Conservation (phyloP, 495 filamentous ascomycete species). For the Aspergillus cristatus region DNA sequence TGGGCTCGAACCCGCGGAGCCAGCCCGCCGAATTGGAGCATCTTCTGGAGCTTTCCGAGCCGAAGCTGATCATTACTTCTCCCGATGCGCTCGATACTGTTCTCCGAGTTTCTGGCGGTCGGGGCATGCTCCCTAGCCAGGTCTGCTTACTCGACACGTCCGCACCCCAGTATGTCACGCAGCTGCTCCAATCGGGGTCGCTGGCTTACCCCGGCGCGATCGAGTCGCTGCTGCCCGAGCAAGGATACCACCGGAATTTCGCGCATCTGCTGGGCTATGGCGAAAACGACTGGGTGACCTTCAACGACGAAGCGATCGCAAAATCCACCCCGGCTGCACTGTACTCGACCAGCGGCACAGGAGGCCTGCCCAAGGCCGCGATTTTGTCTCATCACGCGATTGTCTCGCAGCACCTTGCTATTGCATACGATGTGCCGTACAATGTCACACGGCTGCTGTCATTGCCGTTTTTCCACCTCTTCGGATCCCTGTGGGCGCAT, state of each 20-base stretch:
- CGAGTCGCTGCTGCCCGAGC: constrained; percentile 11
- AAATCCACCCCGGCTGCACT: constrained; percentile 42
- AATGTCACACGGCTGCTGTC: constrained; percentile 43
- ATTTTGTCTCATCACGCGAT: constrained; percentile 43
- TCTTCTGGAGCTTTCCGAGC: constrained; percentile 18
- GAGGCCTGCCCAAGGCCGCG: constrained; percentile 51
- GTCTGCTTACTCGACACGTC: constrained; percentile 42
- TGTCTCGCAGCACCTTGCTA: constrained; percentile 42
- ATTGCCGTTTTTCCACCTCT: constrained; percentile 59
- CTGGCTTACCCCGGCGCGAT: constrained; percentile 12
- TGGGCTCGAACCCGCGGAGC: constrained; percentile 28
- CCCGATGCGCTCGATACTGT: constrained; percentile 16
- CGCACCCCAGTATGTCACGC: constrained; percentile 25
- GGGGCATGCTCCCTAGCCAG: constrained; percentile 5
- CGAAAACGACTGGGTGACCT: constrained; percentile 44
- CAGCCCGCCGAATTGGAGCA: constrained; percentile 24
- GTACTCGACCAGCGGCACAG: constrained; percentile 49
- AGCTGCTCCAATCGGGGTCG: constrained; percentile 19
- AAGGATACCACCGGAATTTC: constrained; percentile 19
- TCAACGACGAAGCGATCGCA: constrained; percentile 35
- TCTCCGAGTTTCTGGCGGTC: constrained; percentile 5
- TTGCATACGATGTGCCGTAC: constrained; percentile 40
- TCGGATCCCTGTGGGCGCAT: constrained; percentile 44
- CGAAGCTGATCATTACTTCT: constrained; percentile 25
- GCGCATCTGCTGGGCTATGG: constrained; percentile 39